These are phyloP conservation scores for Lactarius sp. DNA, from an alignment of 768 basidiomycete species.

Conservation along the genomic window DNA sequence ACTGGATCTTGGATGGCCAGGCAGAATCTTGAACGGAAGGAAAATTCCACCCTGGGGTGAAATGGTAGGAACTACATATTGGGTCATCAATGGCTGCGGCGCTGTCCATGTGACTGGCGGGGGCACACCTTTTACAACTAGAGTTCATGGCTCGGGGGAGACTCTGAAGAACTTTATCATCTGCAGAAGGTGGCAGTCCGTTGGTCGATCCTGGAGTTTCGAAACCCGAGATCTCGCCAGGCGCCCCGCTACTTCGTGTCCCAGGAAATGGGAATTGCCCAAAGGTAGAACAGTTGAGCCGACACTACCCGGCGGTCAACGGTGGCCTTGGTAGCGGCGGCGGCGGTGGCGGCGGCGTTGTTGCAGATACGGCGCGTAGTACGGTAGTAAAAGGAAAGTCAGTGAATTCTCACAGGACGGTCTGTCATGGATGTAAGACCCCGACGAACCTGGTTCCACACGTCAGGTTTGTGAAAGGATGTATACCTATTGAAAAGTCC, in stretches of 20 bases:
- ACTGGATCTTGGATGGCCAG: not conserved
- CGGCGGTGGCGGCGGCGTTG: not conserved
- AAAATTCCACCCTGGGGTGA: not conserved
- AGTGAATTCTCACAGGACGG: not conserved
- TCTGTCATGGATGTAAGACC: not conserved
- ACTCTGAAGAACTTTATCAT: not conserved
- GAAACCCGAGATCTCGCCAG: constrained; percentile 1
- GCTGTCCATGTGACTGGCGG: constrained; percentile 12
- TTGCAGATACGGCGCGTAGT: not conserved
- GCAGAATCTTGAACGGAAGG: not conserved
- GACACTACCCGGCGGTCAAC: not conserved
- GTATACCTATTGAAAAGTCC: not conserved
- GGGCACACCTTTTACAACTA: constrained; percentile 3
- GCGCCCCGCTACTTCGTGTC: not conserved
- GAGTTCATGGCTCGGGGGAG: not conserved
- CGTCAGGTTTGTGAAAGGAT: not conserved
- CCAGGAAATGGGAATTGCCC: not conserved
- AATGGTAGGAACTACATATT: not conserved
- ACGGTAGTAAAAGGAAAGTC: not conserved
- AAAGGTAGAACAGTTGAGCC: not conserved
- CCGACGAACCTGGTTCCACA: not conserved
- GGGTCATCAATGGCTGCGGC: not conserved
- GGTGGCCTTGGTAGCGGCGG: not conserved
- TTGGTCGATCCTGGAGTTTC: not conserved
- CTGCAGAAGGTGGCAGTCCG: not conserved